Evolutionary conservation across 2,329 filamentous ascomycete genomes (phyloP).

Genomic region (Exophiala xenobiotica): DNA sequence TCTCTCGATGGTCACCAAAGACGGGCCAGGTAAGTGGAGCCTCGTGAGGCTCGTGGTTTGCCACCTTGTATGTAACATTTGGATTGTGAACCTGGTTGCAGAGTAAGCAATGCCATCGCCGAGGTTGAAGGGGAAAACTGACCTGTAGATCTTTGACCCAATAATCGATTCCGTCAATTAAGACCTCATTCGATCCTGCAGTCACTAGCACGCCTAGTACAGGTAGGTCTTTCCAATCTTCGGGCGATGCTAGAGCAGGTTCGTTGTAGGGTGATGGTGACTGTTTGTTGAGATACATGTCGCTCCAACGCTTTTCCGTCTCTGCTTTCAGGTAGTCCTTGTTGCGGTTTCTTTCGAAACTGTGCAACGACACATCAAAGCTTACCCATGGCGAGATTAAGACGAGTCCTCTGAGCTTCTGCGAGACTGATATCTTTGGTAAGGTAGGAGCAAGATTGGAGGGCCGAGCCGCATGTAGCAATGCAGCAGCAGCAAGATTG

Average conservation of each 20-base stretch:
- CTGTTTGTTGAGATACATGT: constrained; percentile 47
- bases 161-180: constrained; percentile 56
- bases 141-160: constrained; percentile 50
- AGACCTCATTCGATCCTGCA: constrained; percentile 56
- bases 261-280: constrained; percentile 55
- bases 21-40: constrained; percentile 42
- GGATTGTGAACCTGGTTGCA: constrained; percentile 11
- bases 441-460: constrained; percentile 44
- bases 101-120: background rate
- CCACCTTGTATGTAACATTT: constrained; percentile 37
- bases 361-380: constrained; percentile 47
- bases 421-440: background rate
- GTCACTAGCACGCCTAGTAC: constrained; percentile 53
- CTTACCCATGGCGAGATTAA: constrained; percentile 60
- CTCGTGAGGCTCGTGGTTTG: constrained; percentile 41
- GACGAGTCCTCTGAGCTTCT: constrained; percentile 49
- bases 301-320: constrained; percentile 47
- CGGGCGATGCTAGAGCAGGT: constrained; percentile 46
- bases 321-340: constrained; percentile 52
- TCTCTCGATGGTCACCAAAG: constrained; percentile 37
- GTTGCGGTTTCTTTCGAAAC: constrained; percentile 46
- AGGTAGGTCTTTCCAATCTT: constrained; percentile 55
- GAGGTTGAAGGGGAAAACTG: constrained; percentile 35
- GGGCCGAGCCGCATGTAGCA: constrained; percentile 44
- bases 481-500: constrained; percentile 35